Evolutionary conservation across 106 monocot species (phyloP), one percentile per base, ranked within the genome.

Genomic region (Chionographis japonica): DNA sequence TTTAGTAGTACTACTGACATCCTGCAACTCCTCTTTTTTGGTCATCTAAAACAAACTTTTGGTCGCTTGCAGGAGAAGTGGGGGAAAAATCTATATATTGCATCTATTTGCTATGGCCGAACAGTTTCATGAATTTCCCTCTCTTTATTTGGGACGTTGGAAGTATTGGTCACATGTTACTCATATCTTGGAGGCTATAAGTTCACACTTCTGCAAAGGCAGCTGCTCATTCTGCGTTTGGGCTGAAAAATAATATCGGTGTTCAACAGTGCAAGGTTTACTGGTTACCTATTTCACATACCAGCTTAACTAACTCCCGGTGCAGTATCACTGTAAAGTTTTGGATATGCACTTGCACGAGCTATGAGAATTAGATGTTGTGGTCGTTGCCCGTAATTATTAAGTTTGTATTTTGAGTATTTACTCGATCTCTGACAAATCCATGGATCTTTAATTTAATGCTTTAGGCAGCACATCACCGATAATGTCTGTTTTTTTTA

Each of bases 41-140:
- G 37, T 60, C 5, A 13, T 6, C 6, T 40, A 2, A 52, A 65
- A 37, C 42, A 13, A 61, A 56, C 54, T 56, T 18, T 15, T 66
- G 8, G 5, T 46, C 42, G 8, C 27, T 87, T 81, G 37, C 86
- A 93, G 93, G 93, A 89, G 49, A 93, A 93, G 50, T 93, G 93
- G 93, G 85, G 81, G 0, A 93, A 89, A 74, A 93, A 93, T 80
- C 80, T 93, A 12, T 93, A 93, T 50, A 61, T 93, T 52, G 86
- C 88, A 59, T 93, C 93, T 52, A 61, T 93, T 39, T 93, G 93
- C 58, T 93, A 89, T 69, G 93, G 93, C 11, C 77, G 88, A 62
- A 93, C 93, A 35, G 89, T 93, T 69, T 88, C 88, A 14, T 93
- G 72, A 85, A 51, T 54, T 53, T 80, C 15, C 40, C 11, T 12